phyloP scores from a whole-genome alignment of 1,284 basidiomycete species.

The Anthracocystis walkeri region DNA sequence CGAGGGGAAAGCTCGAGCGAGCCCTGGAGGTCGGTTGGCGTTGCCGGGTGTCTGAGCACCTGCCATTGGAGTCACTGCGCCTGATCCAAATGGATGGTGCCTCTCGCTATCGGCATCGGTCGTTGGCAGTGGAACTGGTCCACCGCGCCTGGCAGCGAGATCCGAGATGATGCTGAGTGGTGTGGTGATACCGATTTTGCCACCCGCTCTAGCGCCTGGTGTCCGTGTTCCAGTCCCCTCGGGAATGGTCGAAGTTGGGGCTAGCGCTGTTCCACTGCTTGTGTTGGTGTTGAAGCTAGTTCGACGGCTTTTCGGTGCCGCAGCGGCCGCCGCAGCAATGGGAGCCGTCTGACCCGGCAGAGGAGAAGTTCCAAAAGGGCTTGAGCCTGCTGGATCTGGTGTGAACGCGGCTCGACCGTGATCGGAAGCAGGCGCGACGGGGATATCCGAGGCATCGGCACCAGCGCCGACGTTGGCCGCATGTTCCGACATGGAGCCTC shows the following conservation, averaged over 20 bases:
- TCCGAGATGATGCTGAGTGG: conserved; percentile 69
- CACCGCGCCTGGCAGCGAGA: conserved; percentile 61
- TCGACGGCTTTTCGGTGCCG: conserved; percentile 39
- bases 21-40: conserved; percentile 34
- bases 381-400: conserved; percentile 14
- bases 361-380: conserved; percentile 31
- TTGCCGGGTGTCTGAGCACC: conserved; percentile 57
- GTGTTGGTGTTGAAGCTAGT: conserved; percentile 49
- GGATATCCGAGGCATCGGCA: conserved; percentile 39
- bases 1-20: conserved; percentile 38
- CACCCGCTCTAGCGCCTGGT: conserved; percentile 54
- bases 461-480: conserved; percentile 5
- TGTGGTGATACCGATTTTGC: conserved; percentile 56
- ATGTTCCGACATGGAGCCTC: conserved; percentile 39
- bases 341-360: conserved; percentile 17
- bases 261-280: conserved; percentile 41
- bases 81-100: conserved; percentile 64
- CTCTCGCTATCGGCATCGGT: conserved; percentile 51
- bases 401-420: conserved; percentile 44
- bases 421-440: conserved; percentile 55
- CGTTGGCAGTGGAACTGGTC: conserved; percentile 34
- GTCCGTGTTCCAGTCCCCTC: conserved; percentile 49
- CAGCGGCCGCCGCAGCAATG: conserved; percentile 10
- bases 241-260: conserved; percentile 19
- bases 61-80: conserved; percentile 61